phyloP scores from a whole-genome alignment of 2,329 filamentous ascomycete genomes.

The Exophiala lecanii-corni region DNA sequence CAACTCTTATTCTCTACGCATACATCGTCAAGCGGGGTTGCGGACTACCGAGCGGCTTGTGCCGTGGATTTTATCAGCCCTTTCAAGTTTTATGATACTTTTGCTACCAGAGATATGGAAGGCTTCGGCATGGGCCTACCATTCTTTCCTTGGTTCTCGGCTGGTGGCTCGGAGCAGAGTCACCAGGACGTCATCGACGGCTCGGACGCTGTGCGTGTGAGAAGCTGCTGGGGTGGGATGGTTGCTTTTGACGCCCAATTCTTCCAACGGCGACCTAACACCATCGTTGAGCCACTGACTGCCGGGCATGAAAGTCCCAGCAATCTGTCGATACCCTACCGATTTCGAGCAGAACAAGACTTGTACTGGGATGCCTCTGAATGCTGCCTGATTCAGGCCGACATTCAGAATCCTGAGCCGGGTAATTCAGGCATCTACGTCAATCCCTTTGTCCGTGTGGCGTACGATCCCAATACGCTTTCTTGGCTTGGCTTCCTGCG shows the following conservation, averaged over 20 bases:
- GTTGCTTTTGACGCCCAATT: conserved; percentile 47
- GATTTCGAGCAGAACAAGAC: conserved; percentile 57
- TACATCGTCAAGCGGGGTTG: conserved; percentile 44
- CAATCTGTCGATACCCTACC: conserved; percentile 32
- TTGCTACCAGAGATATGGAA: conserved; percentile 66
- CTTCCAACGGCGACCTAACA: conserved; percentile 33
- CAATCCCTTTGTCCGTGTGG: conserved; percentile 70
- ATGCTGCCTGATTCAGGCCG: conserved; percentile 56
- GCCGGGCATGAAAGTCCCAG: conserved; percentile 19
- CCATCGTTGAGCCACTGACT: conserved; percentile 8
- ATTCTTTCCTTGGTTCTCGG: conserved; percentile 68
- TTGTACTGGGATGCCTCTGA: conserved; percentile 60
- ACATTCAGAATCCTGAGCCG: conserved; percentile 39
- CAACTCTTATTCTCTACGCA: conserved; percentile 61
- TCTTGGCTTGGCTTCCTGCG: conserved; percentile 56
- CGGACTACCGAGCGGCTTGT: conserved; percentile 65
- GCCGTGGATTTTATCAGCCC: conserved; percentile 70
- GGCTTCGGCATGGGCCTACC: conserved; percentile 65
- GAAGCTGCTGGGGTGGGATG: conserved; percentile 75
- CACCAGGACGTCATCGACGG: conserved; percentile 59
- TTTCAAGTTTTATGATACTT: conserved; percentile 73
- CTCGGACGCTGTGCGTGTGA: conserved; percentile 59
- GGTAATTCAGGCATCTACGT: conserved; percentile 60
- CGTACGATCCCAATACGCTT: conserved; percentile 57
- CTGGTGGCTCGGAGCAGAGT: conserved; percentile 46